Percentiles rank a stretch among this genome's conserved stretches.
These are phyloP conservation scores for Xylariales sp. DNA, from an alignment of 2,329 filamentous ascomycete species.

Conservation along the genomic window DNA sequence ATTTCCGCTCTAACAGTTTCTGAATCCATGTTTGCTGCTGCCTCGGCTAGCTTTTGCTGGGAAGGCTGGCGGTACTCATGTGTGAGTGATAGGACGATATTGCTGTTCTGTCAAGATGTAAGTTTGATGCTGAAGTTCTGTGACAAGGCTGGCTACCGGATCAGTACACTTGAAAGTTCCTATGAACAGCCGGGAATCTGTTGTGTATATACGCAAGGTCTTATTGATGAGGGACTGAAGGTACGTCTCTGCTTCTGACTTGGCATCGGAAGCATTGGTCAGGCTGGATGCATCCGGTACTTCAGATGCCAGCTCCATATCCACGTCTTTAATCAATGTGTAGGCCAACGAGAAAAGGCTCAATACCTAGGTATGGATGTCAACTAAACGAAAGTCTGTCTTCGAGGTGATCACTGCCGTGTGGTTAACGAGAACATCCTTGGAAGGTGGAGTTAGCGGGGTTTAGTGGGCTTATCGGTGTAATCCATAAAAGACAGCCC, in stretches of 20 bases:
- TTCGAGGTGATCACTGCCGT: no score
- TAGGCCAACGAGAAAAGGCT: no score
- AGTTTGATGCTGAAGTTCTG: conserved; percentile 5
- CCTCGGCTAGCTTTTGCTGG: conserved; percentile 37
- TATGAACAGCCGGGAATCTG: conserved; percentile 82
- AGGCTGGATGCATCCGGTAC: neutral
- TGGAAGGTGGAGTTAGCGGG: conserved; percentile 5
- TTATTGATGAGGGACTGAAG: conserved; percentile 68
- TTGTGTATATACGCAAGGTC: conserved; percentile 72
- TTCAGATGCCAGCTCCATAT: neutral
- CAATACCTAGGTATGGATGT: neutral
- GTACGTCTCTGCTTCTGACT: conserved; percentile 49
- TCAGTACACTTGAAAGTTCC: conserved; percentile 95
- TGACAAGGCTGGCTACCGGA: conserved; percentile 46
- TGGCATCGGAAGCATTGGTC: conserved; percentile 14
- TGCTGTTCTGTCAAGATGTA: conserved; percentile 60
- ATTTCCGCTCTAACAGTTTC: conserved; percentile 60
- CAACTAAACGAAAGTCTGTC: no score
- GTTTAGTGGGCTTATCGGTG: neutral
- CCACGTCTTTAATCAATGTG: no score
- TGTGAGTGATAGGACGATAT: conserved; percentile 79
- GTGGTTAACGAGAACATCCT: no score
- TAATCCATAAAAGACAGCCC: neutral
- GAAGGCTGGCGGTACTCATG: conserved; percentile 85
- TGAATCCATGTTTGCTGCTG: conserved; percentile 29